These are phyloP conservation scores for Eucalyptus leucophloia DNA, from an alignment of 345 rosid genomes.

Conservation along the genomic window DNA sequence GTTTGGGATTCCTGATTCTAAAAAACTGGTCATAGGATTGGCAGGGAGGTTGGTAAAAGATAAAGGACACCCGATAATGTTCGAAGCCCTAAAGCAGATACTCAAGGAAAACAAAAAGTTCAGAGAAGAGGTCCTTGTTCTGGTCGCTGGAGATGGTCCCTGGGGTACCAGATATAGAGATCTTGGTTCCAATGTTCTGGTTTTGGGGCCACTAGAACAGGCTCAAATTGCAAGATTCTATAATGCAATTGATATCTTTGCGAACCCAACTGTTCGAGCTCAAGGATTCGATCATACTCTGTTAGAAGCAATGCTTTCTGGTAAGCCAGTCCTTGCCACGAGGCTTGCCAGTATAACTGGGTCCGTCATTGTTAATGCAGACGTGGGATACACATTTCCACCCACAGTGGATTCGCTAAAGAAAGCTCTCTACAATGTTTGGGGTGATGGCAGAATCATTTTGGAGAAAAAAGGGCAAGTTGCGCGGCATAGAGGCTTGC, in stretches of 20 bases:
- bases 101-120: slow-evolving; percentile 35
- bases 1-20: slow-evolving; percentile 29
- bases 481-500: slow-evolving; percentile 54
- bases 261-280: slow-evolving; percentile 84
- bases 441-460: slow-evolving; percentile 43
- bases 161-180: slow-evolving; percentile 80
- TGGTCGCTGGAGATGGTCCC: slow-evolving; percentile 92
- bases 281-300: slow-evolving; percentile 88
- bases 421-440: slow-evolving; percentile 34
- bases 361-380: slow-evolving; percentile 43
- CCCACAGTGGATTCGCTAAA: slow-evolving; percentile 56
- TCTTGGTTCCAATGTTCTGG: slow-evolving; percentile 47
- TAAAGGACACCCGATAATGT: slow-evolving; percentile 77
- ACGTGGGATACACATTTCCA: slow-evolving; percentile 66
- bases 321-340: slow-evolving; percentile 75
- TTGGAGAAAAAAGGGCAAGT: slow-evolving; percentile 53
- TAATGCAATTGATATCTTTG: slow-evolving; percentile 71
- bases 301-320: slow-evolving; percentile 81
- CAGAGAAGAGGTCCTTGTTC: slow-evolving; percentile 28
- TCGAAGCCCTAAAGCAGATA: slow-evolving; percentile 62
- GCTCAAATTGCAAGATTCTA: slow-evolving; percentile 65
- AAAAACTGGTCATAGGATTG: slow-evolving; percentile 52
- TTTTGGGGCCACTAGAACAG: slow-evolving; percentile 79
- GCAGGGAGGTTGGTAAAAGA: slow-evolving; percentile 92
- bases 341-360: slow-evolving; percentile 83